Evolutionary conservation across 73 alveolate species (phyloP).

Genomic region (Vitrella brassicaformis): DNA sequence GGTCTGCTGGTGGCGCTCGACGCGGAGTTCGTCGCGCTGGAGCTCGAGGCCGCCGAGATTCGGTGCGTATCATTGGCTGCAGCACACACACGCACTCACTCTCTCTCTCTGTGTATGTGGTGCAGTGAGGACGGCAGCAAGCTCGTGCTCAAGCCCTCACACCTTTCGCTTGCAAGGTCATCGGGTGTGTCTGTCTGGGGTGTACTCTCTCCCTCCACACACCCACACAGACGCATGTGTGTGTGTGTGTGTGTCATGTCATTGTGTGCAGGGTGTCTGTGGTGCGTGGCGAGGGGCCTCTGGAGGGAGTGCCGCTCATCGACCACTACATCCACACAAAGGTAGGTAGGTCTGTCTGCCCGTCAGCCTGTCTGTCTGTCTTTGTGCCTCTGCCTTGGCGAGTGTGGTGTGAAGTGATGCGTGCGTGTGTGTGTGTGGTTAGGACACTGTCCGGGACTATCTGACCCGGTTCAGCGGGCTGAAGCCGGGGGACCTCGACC

Average conservation of each 20-base stretch:
- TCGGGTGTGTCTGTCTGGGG: no score
- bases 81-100: no score
- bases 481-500: not conserved
- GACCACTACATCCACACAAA: not conserved
- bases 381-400: no score
- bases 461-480: not conserved
- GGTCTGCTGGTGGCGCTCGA: not conserved
- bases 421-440: no score
- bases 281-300: not conserved
- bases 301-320: not conserved
- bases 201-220: no score
- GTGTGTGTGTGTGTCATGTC: no score
- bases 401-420: no score
- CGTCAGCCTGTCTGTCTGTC: no score
- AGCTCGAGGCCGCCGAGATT: not conserved
- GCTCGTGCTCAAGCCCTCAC: not conserved
- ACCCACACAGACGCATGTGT: no score
- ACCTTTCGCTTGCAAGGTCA: not conserved
- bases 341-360: no score
- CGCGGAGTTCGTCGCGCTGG: not conserved
- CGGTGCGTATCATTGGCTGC: no score
- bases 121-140: not conserved
- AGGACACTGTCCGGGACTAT: not conserved
- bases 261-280: not conserved
- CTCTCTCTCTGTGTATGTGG: no score